Base-by-base conservation (phyloP, 331 rosid genomes). In the Stylosanthes scabra region DNA sequence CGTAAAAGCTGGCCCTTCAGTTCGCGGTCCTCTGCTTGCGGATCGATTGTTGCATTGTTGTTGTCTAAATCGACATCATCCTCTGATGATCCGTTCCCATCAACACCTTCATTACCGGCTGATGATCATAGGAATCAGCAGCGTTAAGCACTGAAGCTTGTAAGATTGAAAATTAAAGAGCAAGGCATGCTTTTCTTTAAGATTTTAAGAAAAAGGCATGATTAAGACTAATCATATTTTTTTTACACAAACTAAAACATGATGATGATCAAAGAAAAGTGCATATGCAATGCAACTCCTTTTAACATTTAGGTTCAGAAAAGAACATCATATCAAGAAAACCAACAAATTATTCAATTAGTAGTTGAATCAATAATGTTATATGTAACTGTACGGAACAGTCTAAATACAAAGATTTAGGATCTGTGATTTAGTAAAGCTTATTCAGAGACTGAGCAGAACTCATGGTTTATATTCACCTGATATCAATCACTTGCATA, bases 21-120 rank as follows among this genome's bases (percentile, higher is more conserved):
- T 52, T 92, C 98, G 56, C 84, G 78, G 29, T 92, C 97, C 72
- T 90, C 97, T 0, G 94, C 98, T 70, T 83, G 87, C 0, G 96
- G 98, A 72, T 92, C 96, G 5, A 31, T 31, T 15, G 90, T 79
- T 11, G 79, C 58, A 74, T 77, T 86, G 62, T 82, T 86, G 62
- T 82, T 78, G 0, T 12, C 55, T 25, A 73, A 75, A 68, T 90
- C 94, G 6, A 80, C 87, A 34, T 86, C 96, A 47, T 90, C 91
- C 58, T 86, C 94, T 0, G 88, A 80, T 11, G 91, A 83, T 61
- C 88, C 94, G 59, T 80, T 86, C 83, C 89, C 80, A 50, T 84
- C 90, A 16, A 78, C 28, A 6, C 60, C 85, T 69, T 80, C 95
- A 2, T 65, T 74, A 66, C 78, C 74, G 15, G 55, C 97, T 88